Evolutionary conservation across 306 rosid species (phyloP), one percentile per base, ranked within the genome.

Genomic region (Dicorynia guianensis): DNA sequence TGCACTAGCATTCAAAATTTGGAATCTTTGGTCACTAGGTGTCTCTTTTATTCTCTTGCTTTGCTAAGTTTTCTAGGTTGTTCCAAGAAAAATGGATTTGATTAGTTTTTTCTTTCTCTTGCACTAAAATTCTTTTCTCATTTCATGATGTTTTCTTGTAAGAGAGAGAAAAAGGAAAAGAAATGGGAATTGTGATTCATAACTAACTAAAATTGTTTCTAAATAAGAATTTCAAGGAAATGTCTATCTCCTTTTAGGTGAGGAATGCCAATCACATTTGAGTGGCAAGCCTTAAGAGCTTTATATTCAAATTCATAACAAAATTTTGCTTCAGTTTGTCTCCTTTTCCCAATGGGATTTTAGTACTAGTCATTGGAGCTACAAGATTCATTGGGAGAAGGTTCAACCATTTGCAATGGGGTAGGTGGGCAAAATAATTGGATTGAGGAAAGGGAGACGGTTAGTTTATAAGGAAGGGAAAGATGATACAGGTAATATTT

Each of bases 101-200:
- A 33, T 57, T 14, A 8, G 33, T 52, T 14, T 34, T 7, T 40
- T n/a, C 18, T 54, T n/a, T 14, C 8, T 5, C 6, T 56, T 7
- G 25, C 1, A 14, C 25, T 5, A 8, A 14, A 52, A 52, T 38
- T 1, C 13, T 39, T 6, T 7, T 25, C 18, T 59, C 59, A 57
- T 52, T 73, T 36, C 1, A 13, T 42, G 52, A 4, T 39, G 12
- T 18, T 35, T 64, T 67, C 7, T 17, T 1, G 5, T 6, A 67
- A 57, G 71, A 71, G 67, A 76, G 82, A 52, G 71, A 75, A 50
- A 63, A 19, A 10, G 2, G 25, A n/a, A 42, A 18, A 8, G 0
- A 35, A 68, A 52, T 52, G 63, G 15, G 71, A 56, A 4, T 34
- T 82, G 72, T 68, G 79, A 72, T 64, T 60, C 53, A 57, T 11